phyloP scores from a whole-genome alignment of 306 rosid species.

The Alnus rubra region DNA sequence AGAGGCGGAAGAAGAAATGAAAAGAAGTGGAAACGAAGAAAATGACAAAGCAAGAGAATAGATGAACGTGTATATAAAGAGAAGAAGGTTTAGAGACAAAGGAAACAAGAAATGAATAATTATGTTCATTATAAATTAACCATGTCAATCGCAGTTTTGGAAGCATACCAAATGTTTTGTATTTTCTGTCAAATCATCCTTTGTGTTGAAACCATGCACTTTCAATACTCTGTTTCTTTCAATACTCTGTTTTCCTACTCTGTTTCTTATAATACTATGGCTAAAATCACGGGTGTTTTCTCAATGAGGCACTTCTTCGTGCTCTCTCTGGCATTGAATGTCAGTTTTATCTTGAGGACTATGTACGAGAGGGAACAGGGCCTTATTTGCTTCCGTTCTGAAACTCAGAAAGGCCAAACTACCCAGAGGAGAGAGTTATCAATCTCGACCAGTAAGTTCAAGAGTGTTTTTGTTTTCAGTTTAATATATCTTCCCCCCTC shows the following conservation, averaged over 20 bases:
- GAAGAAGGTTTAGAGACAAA: no score
- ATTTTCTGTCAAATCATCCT: no score
- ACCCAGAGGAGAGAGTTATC: slow-evolving; percentile 46
- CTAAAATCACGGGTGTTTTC: slow-evolving; percentile 23
- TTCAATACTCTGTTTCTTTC: background rate
- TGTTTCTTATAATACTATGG: slow-evolving; percentile 34
- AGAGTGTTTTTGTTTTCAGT: background rate
- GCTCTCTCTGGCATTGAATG: slow-evolving; percentile 68
- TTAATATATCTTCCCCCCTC: background rate
- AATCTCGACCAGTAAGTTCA: slow-evolving; percentile 80
- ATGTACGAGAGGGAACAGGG: slow-evolving; percentile 32
- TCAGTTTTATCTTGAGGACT: slow-evolving; percentile 50
- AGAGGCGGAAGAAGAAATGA: no score
- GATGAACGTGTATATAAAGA: no score
- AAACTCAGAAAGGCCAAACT: slow-evolving; percentile 28
- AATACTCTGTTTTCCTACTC: slow-evolving; percentile 14
- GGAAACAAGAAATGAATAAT: no score
- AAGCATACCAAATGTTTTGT: no score
- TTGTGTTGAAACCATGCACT: no score
- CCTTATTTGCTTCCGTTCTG: background rate
- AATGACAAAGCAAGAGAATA: no score
- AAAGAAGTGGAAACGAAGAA: no score
- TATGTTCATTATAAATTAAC: no score
- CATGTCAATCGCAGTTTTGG: no score
- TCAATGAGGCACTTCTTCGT: slow-evolving; percentile 56